These are phyloP conservation scores for Raffaelea arxii DNA, from an alignment of 2,329 filamentous ascomycete genomes.

Conservation along the genomic window DNA sequence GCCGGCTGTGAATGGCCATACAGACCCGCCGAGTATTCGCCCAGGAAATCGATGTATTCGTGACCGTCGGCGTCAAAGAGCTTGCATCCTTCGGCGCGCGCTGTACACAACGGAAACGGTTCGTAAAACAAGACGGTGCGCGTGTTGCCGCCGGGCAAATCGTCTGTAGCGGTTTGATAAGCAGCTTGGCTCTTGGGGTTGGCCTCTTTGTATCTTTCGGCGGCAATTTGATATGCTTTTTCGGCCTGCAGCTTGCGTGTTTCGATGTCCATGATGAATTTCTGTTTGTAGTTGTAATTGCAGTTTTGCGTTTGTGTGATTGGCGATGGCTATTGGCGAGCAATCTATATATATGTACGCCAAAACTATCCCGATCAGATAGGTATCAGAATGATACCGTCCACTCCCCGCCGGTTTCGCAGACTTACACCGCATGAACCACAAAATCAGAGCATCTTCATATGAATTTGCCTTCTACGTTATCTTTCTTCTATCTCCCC, in stretches of 20 bases:
- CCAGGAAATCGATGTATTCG: slow-evolving; percentile 48
- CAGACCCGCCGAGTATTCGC: slow-evolving; percentile 56
- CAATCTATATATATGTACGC: too few relatives aligned
- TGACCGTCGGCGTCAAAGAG: slow-evolving; percentile 11
- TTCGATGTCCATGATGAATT: neutral
- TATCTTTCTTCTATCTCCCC: too few relatives aligned
- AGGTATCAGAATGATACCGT: too few relatives aligned
- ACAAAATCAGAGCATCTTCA: too few relatives aligned
- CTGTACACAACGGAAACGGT: slow-evolving; percentile 21
- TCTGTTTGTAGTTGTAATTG: too few relatives aligned
- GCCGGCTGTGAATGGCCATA: slow-evolving; percentile 54
- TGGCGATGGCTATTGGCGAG: too few relatives aligned
- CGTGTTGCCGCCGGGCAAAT: slow-evolving; percentile 37
- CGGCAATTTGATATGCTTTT: neutral
- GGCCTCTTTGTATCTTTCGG: neutral
- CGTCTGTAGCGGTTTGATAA: neutral
- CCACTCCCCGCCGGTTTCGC: too few relatives aligned
- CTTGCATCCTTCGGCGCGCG: neutral
- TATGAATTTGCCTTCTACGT: too few relatives aligned
- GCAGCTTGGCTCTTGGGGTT: neutral
- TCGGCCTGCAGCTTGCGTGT: neutral
- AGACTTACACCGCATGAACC: too few relatives aligned
- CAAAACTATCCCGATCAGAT: too few relatives aligned
- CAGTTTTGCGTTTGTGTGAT: too few relatives aligned
- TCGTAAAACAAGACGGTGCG: slow-evolving; percentile 28